phyloP scores from a whole-genome alignment of 1,284 basidiomycete species.

The Cystobasidium slooffiae region DNA sequence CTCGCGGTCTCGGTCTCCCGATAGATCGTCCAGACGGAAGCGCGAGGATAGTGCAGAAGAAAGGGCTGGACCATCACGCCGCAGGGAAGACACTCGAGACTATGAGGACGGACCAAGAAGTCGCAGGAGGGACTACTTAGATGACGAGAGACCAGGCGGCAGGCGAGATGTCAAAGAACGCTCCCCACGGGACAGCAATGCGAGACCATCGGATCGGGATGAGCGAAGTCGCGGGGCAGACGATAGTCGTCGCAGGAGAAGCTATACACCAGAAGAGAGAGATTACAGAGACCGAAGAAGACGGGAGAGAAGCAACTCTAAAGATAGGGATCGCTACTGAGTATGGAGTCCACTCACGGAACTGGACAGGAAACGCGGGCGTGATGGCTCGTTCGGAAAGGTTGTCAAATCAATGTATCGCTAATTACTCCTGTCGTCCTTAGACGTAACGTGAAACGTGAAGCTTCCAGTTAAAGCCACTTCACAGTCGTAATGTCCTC shows the following conservation, averaged over 20 bases:
- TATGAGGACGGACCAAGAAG: background rate
- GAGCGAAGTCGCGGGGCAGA: background rate
- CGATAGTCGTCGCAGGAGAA: background rate
- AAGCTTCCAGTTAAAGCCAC: background rate
- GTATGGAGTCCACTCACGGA: background rate
- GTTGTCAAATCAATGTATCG: no score
- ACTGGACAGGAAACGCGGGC: no score
- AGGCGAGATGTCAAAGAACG: background rate
- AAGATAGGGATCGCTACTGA: background rate
- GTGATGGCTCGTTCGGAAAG: no score
- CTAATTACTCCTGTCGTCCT: background rate
- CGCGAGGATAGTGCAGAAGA: background rate
- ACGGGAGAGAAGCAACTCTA: conserved; percentile 9
- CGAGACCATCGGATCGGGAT: background rate
- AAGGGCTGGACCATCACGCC: background rate
- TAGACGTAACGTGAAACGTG: background rate
- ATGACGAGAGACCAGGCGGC: background rate
- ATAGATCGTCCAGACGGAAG: background rate
- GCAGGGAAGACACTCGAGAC: conserved; percentile 4
- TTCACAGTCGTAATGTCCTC: background rate
- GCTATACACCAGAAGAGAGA: conserved; percentile 5
- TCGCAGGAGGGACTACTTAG: background rate
- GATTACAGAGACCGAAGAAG: conserved; percentile 4
- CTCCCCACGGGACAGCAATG: background rate
- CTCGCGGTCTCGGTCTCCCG: conserved; percentile 2